These are phyloP conservation scores for Arxiozyma bovina DNA, from an alignment of 1,139 yeast genomes.

Conservation along the genomic window DNA sequence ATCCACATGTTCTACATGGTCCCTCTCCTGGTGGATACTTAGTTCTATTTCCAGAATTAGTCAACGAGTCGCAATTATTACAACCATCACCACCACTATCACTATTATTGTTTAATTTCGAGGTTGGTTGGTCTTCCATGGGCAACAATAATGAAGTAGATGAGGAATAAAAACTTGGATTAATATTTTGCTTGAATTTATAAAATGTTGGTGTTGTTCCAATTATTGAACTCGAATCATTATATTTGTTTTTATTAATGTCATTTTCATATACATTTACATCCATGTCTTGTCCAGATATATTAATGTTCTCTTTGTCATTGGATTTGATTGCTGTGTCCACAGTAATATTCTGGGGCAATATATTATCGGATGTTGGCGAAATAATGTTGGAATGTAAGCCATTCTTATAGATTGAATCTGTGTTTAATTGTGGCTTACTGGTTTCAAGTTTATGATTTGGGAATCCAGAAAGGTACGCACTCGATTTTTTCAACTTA, in stretches of 20 bases:
- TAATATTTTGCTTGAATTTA: conserved; percentile 10
- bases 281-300: neutral
- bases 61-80: conserved; percentile 4
- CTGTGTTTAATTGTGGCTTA: conserved; percentile 2
- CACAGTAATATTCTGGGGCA: neutral
- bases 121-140: conserved; percentile 6
- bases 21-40: conserved; percentile 55
- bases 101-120: neutral
- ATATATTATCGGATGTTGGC: neutral
- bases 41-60: neutral
- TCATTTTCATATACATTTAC: neutral
- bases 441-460: neutral
- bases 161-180: conserved; percentile 3
- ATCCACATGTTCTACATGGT: conserved; percentile 59
- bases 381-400: neutral
- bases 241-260: neutral
- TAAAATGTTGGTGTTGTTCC: conserved; percentile 17
- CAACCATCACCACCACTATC: neutral
- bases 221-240: neutral
- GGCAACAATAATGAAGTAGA: conserved; percentile 2
- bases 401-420: conserved; percentile 1
- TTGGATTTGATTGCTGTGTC: neutral
- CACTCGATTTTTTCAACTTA: conserved; percentile 22
- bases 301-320: neutral
- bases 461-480: conserved; percentile 21